Evolutionary conservation across 2,329 filamentous ascomycete species (phyloP).

Genomic region (Aureobasidium sp.): DNA sequence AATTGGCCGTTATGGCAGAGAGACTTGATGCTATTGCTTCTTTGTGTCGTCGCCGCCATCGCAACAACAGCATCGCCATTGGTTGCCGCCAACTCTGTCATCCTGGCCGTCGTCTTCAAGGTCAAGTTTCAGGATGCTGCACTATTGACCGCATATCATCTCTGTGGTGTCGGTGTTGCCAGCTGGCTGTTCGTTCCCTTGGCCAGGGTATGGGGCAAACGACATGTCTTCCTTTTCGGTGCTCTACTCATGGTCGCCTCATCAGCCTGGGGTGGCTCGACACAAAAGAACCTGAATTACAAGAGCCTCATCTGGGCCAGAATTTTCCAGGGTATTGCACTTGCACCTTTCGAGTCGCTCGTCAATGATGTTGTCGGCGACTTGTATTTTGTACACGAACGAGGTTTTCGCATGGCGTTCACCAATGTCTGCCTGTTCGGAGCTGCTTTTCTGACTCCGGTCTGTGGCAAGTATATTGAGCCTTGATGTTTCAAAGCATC

Average conservation of each 20-base stretch:
- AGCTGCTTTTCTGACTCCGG: conserved; percentile 70
- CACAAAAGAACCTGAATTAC: conserved; percentile 53
- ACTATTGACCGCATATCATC: conserved; percentile 77
- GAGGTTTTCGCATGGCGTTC: conserved; percentile 80
- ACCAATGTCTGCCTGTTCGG: conserved; percentile 64
- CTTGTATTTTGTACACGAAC: conserved; percentile 79
- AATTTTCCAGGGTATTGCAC: conserved; percentile 79
- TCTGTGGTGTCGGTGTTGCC: conserved; percentile 73
- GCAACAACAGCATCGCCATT: conserved; percentile 79
- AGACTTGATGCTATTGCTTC: conserved; percentile 69
- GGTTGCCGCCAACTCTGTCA: conserved; percentile 80
- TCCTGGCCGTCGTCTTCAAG: conserved; percentile 60
- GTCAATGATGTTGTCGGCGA: conserved; percentile 87
- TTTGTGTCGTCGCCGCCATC: conserved; percentile 75
- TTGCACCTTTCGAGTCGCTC: conserved; percentile 83
- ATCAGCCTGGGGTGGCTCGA: conserved; percentile 70
- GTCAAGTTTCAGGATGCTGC: conserved; percentile 66
- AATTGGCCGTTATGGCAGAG: conserved; percentile 84
- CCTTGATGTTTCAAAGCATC: background rate
- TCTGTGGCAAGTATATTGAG: conserved; percentile 41
- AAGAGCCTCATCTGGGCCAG: conserved; percentile 70
- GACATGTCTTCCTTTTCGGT: conserved; percentile 77
- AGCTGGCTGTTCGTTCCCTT: conserved; percentile 82
- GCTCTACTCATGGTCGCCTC: conserved; percentile 65
- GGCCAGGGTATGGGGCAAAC: conserved; percentile 85